Evolutionary conservation across 2,329 filamentous ascomycete species (phyloP).

Genomic region (Colletotrichum orchidophilum): DNA sequence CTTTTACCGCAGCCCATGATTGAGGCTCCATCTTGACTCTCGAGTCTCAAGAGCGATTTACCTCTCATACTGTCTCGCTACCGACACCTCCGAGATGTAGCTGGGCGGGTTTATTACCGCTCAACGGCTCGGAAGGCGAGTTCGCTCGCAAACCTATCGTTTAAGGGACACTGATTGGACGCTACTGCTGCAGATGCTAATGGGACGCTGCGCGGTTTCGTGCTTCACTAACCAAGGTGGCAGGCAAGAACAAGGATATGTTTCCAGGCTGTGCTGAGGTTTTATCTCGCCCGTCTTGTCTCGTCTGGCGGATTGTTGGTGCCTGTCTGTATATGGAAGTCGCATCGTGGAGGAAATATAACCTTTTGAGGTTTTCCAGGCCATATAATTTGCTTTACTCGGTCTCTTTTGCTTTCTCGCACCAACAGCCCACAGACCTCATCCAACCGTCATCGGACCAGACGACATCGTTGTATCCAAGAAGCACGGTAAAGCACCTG

Average conservation of each 20-base stretch:
- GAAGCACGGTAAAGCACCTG: background rate
- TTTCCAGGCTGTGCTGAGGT: background rate
- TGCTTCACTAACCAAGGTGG: too few relatives aligned
- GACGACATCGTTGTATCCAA: background rate
- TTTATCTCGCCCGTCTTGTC: background rate
- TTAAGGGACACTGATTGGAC: background rate
- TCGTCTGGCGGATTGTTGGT: background rate
- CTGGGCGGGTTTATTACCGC: background rate
- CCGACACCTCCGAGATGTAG: background rate
- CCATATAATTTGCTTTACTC: background rate
- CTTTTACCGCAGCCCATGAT: background rate
- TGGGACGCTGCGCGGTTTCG: background rate
- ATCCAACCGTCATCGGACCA: background rate
- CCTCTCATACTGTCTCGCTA: too few relatives aligned
- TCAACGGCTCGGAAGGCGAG: background rate
- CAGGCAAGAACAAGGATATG: background rate
- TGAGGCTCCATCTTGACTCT: background rate
- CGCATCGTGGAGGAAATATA: background rate
- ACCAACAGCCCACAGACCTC: background rate
- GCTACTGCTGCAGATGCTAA: background rate
- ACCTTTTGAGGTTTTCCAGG: background rate
- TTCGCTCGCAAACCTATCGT: background rate
- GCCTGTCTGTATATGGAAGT: background rate
- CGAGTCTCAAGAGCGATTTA: too few relatives aligned
- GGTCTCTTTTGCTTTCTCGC: background rate